Base-by-base conservation (phyloP, 345 rosid genomes). In the Eucalyptus coolabah region DNA sequence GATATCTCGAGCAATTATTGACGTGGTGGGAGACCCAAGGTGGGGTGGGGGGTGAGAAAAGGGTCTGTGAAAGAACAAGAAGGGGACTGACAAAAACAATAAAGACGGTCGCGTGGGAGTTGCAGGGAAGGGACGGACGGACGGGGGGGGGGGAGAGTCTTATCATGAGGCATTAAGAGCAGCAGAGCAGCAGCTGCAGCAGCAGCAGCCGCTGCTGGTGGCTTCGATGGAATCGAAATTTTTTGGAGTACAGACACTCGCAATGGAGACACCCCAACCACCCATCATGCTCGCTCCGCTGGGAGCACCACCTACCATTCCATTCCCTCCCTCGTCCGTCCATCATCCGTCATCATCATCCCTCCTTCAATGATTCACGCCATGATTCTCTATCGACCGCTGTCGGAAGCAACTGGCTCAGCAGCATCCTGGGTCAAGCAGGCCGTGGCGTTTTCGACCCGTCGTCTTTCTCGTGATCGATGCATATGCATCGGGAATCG, bases 181-280 rank as follows among this genome's bases (percentile, higher is more conserved):
- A 3, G 54, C 82, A 18, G 81, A 18, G 81, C 80, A 1, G 80
- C 42, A 5, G 81, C 12, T 0, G 42, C 44, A 9, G 81, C 28
- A 2, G 83, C 47, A 21, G 83, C 83, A 21, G 47, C 47, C 4
- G 69, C 69, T 28, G 69, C 65, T 42, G 11, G 16, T 40, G 16
- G 47, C 14, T 77, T 21, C 16, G 47, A 40, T 77, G 83, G 83
- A 40, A 77, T 77, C 83, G 47, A 40, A 21, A 77, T 28, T 63
- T 21, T 40, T 40, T 65, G n/a, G 47, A 3, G 92, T 69, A 67
- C 91, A 56, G 3, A 53, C 21, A 34, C 80, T 87, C 88, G 63
- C 88, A 90, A 89, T 72, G 92, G 91, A 89, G 91, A 86, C 88
- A 91, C 95, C 95, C 96, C 90, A 92, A 91, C 95, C 88, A 92